These are phyloP conservation scores for Scleroderma bovista DNA, from an alignment of 768 basidiomycete species.

Conservation along the genomic window DNA sequence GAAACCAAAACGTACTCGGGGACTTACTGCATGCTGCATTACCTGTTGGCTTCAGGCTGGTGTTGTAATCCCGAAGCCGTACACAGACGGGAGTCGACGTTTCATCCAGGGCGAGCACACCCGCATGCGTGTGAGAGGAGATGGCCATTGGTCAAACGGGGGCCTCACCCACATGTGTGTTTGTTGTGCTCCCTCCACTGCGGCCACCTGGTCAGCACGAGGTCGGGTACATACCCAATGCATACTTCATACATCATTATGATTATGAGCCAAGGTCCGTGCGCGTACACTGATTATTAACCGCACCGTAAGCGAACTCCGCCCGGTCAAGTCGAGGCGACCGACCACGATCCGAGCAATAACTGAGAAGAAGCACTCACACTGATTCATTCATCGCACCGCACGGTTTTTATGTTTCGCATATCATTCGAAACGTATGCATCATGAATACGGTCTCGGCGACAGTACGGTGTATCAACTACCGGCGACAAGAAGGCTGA, in stretches of 20 bases:
- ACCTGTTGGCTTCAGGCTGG: no score
- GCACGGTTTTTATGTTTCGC: background rate
- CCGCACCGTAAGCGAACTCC: background rate
- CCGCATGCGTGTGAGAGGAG: background rate
- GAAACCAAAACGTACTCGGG: background rate
- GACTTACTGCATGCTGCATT: background rate
- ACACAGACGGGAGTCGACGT: no score
- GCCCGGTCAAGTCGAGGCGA: background rate
- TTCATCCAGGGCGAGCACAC: no score
- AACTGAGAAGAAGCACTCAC: background rate
- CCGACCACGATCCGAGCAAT: background rate
- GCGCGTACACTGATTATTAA: background rate
- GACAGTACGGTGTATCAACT: background rate
- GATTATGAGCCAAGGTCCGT: background rate
- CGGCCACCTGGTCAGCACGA: background rate
- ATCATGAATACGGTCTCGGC: no score
- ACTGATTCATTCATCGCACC: background rate
- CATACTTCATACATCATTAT: background rate
- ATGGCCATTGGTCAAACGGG: background rate
- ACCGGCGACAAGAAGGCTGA: no score
- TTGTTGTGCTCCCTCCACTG: background rate
- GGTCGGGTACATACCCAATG: background rate
- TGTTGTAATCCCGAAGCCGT: no score
- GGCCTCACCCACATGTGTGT: background rate
- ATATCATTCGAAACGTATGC: no score